A percentile compares a stretch with the other conserved stretches of the same genome.
Evolutionary conservation across 148 eudicot species (phyloP).

Genomic region (Dianthus caryophyllus): DNA sequence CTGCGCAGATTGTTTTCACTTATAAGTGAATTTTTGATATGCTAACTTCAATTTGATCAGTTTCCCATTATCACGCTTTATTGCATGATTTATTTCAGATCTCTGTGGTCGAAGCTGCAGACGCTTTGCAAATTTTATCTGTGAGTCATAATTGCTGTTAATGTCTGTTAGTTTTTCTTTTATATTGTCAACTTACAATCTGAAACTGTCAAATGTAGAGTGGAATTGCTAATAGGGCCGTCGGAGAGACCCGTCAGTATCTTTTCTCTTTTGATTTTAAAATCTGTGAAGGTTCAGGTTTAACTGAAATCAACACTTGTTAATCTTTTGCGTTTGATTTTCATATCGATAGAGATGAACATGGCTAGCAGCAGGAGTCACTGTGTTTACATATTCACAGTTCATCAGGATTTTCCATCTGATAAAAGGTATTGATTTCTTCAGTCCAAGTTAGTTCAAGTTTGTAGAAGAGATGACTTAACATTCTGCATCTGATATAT

Average conservation of each 20-base stretch:
- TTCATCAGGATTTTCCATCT: constrained; percentile 47
- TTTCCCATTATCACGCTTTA: constrained; percentile 12
- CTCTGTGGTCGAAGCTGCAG: constrained; percentile 51
- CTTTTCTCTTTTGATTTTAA: constrained; percentile 15
- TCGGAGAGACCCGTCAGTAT: constrained; percentile 88
- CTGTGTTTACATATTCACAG: constrained; percentile 64
- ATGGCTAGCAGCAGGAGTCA: constrained; percentile 95
- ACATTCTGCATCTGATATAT: constrained; percentile 3
- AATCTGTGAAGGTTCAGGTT: background rate
- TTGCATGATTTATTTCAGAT: constrained; percentile 38
- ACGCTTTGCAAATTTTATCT: constrained; percentile 59
- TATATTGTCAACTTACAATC: constrained; percentile 10
- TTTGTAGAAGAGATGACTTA: background rate
- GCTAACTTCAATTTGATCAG: constrained; percentile 1
- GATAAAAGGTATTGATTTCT: constrained; percentile 49
- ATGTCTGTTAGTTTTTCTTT: constrained; percentile 12
- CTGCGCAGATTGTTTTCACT: background rate
- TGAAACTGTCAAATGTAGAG: constrained; percentile 42
- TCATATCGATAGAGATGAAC: constrained; percentile 68
- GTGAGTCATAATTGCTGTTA: constrained; percentile 41
- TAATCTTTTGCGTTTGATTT: constrained; percentile 12
- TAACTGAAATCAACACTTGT: background rate
- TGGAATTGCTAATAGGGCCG: constrained; percentile 86
- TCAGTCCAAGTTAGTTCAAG: background rate
- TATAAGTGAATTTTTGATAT: background rate